These are phyloP conservation scores for Lipomyces starkeyi DNA, from an alignment of 805 yeast genomes.

Conservation along the genomic window DNA sequence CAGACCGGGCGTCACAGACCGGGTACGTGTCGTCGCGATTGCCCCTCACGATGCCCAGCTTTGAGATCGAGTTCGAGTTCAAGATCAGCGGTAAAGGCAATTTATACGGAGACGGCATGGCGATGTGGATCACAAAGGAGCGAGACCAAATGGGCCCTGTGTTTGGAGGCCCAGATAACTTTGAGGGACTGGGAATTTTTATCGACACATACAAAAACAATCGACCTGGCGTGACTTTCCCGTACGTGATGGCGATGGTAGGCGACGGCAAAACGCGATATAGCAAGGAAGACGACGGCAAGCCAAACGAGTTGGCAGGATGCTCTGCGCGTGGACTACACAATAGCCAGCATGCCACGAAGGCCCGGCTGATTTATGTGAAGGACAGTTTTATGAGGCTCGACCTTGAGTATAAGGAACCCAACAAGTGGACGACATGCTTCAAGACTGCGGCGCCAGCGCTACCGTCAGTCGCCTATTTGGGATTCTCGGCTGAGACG, in stretches of 20 bases:
- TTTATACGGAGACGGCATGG: conserved; percentile 82
- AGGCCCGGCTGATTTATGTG: conserved; percentile 63
- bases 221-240: conserved; percentile 65
- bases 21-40: conserved; percentile 55
- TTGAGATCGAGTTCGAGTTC: conserved; percentile 63
- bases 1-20: conserved; percentile 55
- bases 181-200: conserved; percentile 73
- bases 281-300: conserved; percentile 72
- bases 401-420: conserved; percentile 63
- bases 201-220: conserved; percentile 82
- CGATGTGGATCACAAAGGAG: conserved; percentile 68
- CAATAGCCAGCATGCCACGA: conserved; percentile 51
- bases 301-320: conserved; percentile 71
- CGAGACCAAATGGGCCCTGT: conserved; percentile 67
- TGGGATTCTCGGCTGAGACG: conserved; percentile 84
- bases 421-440: conserved; percentile 66
- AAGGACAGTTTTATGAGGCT: conserved; percentile 66
- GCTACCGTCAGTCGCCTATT: conserved; percentile 59
- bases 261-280: conserved; percentile 68
- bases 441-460: conserved; percentile 58
- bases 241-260: conserved; percentile 70
- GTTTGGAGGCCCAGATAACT: conserved; percentile 71
- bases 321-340: conserved; percentile 60
- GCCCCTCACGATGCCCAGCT: conserved; percentile 52
- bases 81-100: conserved; percentile 62